These are phyloP conservation scores for Cruciata laevipes DNA, from an alignment of 257 asterid species.

Conservation along the genomic window DNA sequence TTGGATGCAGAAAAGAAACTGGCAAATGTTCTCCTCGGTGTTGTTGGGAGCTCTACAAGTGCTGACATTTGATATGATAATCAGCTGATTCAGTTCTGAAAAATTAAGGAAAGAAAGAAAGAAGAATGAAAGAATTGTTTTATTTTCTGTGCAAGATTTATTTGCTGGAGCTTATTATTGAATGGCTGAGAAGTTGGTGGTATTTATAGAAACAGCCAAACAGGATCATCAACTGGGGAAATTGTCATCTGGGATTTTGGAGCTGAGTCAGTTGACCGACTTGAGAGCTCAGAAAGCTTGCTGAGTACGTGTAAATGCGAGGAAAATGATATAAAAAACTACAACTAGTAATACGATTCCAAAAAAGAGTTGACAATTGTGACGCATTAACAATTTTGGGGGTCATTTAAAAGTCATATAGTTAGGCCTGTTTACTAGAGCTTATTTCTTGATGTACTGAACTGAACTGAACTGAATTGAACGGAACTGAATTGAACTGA, in stretches of 20 bases:
- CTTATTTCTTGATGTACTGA: too few relatives aligned
- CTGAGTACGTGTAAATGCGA: background rate
- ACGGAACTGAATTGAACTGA: too few relatives aligned
- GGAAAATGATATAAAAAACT: background rate
- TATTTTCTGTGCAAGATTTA: background rate
- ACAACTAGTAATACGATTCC: background rate
- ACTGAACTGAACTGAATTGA: too few relatives aligned
- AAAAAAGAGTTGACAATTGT: background rate
- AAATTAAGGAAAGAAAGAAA: background rate
- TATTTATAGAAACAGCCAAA: background rate
- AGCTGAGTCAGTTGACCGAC: background rate
- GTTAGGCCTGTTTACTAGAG: too few relatives aligned
- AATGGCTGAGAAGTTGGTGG: background rate
- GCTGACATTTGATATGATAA: slow-evolving; percentile 39
- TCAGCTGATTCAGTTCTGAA: background rate
- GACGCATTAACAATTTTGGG: too few relatives aligned
- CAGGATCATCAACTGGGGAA: background rate
- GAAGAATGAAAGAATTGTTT: background rate
- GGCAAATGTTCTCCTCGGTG: slow-evolving; percentile 27
- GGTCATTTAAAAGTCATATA: too few relatives aligned
- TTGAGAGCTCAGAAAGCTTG: background rate
- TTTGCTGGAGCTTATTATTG: background rate
- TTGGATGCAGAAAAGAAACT: slow-evolving; percentile 20
- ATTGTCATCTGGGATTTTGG: background rate
- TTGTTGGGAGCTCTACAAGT: slow-evolving; percentile 22